Evolutionary conservation across 2,329 filamentous ascomycete genomes (phyloP), one percentile per base, ranked within the genome.

Genomic region (Chaetomiaceae sp.): DNA sequence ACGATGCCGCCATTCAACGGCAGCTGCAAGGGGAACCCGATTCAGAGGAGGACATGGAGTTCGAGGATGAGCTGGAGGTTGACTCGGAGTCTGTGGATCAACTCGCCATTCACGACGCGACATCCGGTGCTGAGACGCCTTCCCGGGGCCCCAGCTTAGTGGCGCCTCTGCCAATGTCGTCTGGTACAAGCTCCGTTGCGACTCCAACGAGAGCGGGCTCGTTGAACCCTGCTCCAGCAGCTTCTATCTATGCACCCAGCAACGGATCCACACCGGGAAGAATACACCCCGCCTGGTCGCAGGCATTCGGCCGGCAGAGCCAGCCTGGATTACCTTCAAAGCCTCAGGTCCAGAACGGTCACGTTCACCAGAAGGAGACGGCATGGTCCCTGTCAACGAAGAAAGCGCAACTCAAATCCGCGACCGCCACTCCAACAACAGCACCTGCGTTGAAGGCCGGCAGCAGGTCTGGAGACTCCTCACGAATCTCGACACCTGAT

Each of bases 1-100:
- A 62, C n/a, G 60, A 69, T 31, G 57, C 58, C 4, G 67, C 68
- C 19, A 65, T 72, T 43, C 60, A 48, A 8, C 61, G 56, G 42
- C 68, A 69, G 36, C 46, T 69, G 17, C 59, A 61, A 19, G 54
- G 39, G 11, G 61, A 62, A n/a, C 12, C 27, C 12, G 48, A 31
- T 17, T 43, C 22, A n/a, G n/a, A n/a, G 8, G 49, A 33, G 3
- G 43, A 37, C 12, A n/a, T 33, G 25, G 47, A n/a, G 31, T 45
- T 25, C 5, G 51, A 48, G 6, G 47, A 44, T n/a, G 53, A 58
- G 11, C 12, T 50, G 31, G 57, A 53, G 2, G 31, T 38, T 1
- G 58, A 59, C 4, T 46, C 50, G 12, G 59, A 61, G 6, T 51
- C 47, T 0, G 39, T 56, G 3, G 50, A 58, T 36, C 39, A 56